Percentiles rank a stretch among this genome's conserved stretches.
Evolutionary conservation across 2,329 filamentous ascomycete species (phyloP).

Genomic region (Lachnellula subtilissima): DNA sequence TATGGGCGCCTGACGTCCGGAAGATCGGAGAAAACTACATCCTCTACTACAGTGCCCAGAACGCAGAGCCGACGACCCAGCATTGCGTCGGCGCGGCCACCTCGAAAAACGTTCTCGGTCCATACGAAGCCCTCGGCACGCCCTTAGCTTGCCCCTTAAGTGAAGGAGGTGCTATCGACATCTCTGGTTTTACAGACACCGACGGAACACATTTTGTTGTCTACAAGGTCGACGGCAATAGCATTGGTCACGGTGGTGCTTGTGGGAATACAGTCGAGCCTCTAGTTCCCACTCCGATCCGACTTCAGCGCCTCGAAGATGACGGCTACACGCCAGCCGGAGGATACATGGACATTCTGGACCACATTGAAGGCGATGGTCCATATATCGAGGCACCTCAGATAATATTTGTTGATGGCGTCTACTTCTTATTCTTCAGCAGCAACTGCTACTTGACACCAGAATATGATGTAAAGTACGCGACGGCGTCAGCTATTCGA

Average conservation of each 20-base stretch:
- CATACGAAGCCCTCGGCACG: constrained; percentile 6
- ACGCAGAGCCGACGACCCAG: constrained; percentile 33
- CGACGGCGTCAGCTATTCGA: constrained; percentile 33
- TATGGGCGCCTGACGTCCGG: constrained; percentile 59
- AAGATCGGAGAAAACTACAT: constrained; percentile 50
- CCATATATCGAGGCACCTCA: constrained; percentile 59
- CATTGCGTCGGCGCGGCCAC: constrained; percentile 58
- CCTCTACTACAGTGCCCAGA: constrained; percentile 54
- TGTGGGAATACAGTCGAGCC: constrained; percentile 42
- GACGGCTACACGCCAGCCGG: constrained; percentile 52
- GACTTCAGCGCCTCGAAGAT: constrained; percentile 47
- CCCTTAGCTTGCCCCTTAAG: constrained; percentile 46
- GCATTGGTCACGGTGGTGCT: constrained; percentile 36
- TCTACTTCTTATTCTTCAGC: constrained; percentile 59
- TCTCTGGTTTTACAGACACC: constrained; percentile 53
- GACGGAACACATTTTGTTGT: constrained; percentile 53
- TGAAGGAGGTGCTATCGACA: constrained; percentile 58
- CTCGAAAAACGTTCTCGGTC: constrained; percentile 34
- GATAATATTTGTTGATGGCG: constrained; percentile 42
- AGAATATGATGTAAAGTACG: constrained; percentile 56
- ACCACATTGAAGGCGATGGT: constrained; percentile 42
- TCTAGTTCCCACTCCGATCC: constrained; percentile 45
- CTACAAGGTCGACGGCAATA: constrained; percentile 64
- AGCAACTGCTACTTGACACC: constrained; percentile 52
- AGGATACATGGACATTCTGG: constrained; percentile 42